phyloP scores from a whole-genome alignment of 2,329 filamentous ascomycete genomes.

The Talaromyces sp. region DNA sequence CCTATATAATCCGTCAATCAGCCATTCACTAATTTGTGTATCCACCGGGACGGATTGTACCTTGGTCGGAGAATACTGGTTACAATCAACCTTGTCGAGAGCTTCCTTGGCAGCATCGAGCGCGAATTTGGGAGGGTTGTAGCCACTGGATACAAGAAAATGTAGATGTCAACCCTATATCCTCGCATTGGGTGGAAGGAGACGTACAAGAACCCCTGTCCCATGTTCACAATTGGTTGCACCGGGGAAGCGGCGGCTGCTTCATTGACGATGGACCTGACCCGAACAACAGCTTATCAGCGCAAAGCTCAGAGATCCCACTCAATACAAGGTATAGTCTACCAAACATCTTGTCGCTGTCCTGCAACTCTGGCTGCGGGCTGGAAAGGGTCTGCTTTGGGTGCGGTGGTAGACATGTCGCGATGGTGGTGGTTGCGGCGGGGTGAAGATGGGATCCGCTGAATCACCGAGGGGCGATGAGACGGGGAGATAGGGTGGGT shows the following conservation, averaged over 20 bases:
- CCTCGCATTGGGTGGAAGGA: background rate
- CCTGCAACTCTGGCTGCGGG: constrained; percentile 49
- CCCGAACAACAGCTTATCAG: constrained; percentile 1
- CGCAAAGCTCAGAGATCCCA: background rate
- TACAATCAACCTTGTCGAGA: constrained; percentile 88
- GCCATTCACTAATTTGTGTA: background rate
- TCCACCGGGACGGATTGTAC: constrained; percentile 29
- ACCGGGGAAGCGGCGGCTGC: constrained; percentile 62
- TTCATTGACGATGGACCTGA: constrained; percentile 65
- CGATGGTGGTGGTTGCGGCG: constrained; percentile 22
- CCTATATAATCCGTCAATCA: constrained; percentile 41
- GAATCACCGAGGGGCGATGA: constrained; percentile 3
- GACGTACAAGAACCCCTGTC: constrained; percentile 58
- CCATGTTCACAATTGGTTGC: constrained; percentile 67
- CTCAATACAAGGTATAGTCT: too few species aligned
- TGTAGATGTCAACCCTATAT: background rate
- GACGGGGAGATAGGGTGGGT: background rate
- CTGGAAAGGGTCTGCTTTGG: constrained; percentile 41
- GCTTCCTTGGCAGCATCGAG: constrained; percentile 87
- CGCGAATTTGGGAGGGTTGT: constrained; percentile 90
- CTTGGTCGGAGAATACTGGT: constrained; percentile 96
- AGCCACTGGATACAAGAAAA: constrained; percentile 53
- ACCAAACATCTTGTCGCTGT: constrained; percentile 53
- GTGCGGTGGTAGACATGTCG: constrained; percentile 40
- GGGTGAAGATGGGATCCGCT: constrained; percentile 14